These are phyloP conservation scores for Periglandula ipomoeae DNA, from an alignment of 2,329 filamentous ascomycete genomes.

Conservation along the genomic window DNA sequence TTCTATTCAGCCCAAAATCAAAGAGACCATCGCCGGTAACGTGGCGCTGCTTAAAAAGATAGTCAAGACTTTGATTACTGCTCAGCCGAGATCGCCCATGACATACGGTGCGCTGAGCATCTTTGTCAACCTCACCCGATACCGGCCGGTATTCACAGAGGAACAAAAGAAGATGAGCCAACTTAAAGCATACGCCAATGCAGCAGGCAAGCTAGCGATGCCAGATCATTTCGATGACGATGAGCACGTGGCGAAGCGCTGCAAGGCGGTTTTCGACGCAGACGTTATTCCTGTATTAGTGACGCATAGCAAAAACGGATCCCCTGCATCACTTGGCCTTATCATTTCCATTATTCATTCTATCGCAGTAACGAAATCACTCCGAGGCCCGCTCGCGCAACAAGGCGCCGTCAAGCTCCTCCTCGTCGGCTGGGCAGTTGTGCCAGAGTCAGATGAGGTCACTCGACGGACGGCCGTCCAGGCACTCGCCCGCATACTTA, in stretches of 20 bases:
- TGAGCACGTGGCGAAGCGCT: constrained; percentile 64
- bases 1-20: constrained; percentile 75
- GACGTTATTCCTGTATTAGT: constrained; percentile 71
- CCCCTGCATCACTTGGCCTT: constrained; percentile 60
- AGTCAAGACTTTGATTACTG: constrained; percentile 50
- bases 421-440: constrained; percentile 57
- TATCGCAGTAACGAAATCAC: constrained; percentile 62
- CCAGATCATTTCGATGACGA: constrained; percentile 67
- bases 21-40: constrained; percentile 69
- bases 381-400: constrained; percentile 75
- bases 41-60: constrained; percentile 59
- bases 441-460: constrained; percentile 41
- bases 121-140: constrained; percentile 74
- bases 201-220: constrained; percentile 55
- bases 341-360: constrained; percentile 70
- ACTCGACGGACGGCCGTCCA: constrained; percentile 59
- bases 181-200: constrained; percentile 88
- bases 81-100: constrained; percentile 56
- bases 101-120: constrained; percentile 84
- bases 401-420: constrained; percentile 88
- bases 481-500: constrained; percentile 74
- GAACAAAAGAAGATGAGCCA: constrained; percentile 89
- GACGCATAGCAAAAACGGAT: constrained; percentile 63
- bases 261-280: constrained; percentile 68
- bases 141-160: constrained; percentile 68